Base-by-base conservation (phyloP, 2,329 filamentous ascomycete genomes). In the Colletotrichum godetiae region DNA sequence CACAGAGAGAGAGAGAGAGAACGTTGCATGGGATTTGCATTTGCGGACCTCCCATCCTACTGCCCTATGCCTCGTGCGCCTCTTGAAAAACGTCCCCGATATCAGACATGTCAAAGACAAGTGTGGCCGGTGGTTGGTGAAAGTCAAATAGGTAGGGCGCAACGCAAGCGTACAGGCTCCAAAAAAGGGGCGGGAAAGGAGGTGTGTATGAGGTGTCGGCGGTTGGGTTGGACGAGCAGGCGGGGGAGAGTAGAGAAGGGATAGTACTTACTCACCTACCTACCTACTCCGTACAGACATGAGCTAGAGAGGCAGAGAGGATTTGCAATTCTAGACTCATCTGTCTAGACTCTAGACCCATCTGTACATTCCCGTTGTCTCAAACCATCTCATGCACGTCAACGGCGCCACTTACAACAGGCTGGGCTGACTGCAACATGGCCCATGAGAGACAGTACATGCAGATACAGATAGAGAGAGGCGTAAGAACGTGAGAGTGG, bases 321-420 rank as follows among this genome's bases (percentile, higher is more conserved):
- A 63, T 37, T 63, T 63, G 46, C 61, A 63, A 63, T 63, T 33
- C 46, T 37, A n/a, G 60, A 27, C 4, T 22, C 42, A n/a, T 49
- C 42, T 27, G 27, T 27, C 27, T 27, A 27, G 27, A 27, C 27
- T 29, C 27, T 49, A 49, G 42, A 22, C 19, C 42, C 29, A n/a
- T 63, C 46, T 63, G n/a, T 55, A 29, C 42, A 63, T 53, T 31
- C 46, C 61, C 29, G 61, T 57, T 65, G 62, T 56, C 62, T 65
- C 62, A 65, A 65, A 46, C 62, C 11, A 42, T 11, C 22, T 65
- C 22, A 33, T 65, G 52, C 62, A 65, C 62, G 33, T 65, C 52
- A 65, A 65, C 24, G 52, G 52, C 62, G 55, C 52, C 31, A 27
- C 31, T 15, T 65, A 49, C 62, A 65, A 52, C 62, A 56, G 52